phyloP scores from a whole-genome alignment of 2,329 filamentous ascomycete species.

The Colletotrichum viniferum region DNA sequence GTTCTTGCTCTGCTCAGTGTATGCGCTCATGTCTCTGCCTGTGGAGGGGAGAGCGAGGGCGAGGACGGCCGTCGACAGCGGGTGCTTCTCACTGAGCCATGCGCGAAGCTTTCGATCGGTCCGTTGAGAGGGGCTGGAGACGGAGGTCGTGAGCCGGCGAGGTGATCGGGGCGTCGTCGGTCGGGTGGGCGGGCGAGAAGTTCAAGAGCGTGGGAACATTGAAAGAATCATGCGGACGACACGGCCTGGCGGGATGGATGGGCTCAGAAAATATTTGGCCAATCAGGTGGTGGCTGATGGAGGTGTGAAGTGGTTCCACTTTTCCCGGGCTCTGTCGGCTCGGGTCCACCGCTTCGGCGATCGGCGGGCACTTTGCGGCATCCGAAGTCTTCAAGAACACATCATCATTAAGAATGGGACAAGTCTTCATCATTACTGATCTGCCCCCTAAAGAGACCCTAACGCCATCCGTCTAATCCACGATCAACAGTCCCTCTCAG shows the following conservation, averaged over 20 bases:
- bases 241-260: background rate
- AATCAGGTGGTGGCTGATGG: background rate
- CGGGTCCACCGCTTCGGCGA: background rate
- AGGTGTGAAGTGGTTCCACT: background rate
- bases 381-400: background rate
- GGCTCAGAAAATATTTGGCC: conserved; percentile 6
- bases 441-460: background rate
- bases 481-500: background rate
- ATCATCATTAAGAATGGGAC: background rate
- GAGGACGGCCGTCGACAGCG: background rate
- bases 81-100: background rate
- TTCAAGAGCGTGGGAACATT: background rate
- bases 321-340: background rate
- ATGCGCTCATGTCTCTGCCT: conserved; percentile 20
- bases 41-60: background rate
- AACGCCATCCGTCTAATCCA: background rate
- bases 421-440: background rate
- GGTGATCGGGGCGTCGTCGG: background rate
- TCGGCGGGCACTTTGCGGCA: background rate
- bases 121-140: background rate
- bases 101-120: background rate
- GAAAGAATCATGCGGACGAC: background rate
- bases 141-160: background rate
- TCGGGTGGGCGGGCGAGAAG: background rate
- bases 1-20: conserved; percentile 14